phyloP scores from a whole-genome alignment of 75 land plant genomes.

The Sequoiadendron giganteum region DNA sequence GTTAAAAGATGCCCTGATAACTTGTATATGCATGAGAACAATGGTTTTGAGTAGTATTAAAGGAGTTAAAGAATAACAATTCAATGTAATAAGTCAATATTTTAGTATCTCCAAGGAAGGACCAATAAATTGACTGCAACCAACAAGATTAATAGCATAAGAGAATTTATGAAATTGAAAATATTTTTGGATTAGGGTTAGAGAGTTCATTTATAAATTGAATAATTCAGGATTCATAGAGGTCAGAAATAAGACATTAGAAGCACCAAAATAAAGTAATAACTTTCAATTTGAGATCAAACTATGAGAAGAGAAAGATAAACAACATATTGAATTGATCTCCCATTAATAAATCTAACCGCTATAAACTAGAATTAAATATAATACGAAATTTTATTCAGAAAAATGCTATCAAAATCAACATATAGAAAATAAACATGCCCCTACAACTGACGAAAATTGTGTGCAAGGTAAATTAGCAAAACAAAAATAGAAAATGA shows the following conservation, averaged over 20 bases:
- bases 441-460: neutral
- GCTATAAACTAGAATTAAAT: neutral
- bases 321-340: neutral
- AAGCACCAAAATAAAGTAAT: neutral
- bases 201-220: neutral
- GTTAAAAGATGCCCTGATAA: too few relatives aligned
- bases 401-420: neutral
- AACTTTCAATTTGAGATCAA: neutral
- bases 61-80: neutral
- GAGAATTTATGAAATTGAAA: neutral
- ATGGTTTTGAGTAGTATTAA: too few relatives aligned
- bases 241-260: neutral
- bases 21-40: too few relatives aligned
- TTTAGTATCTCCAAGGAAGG: neutral
- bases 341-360: neutral
- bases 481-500: neutral
- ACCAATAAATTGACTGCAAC: neutral
- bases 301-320: neutral
- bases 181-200: neutral
- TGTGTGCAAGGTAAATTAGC: neutral
- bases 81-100: neutral
- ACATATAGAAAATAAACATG: neutral
- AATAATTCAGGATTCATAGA: neutral
- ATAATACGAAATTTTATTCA: neutral
- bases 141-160: neutral